Evolutionary conservation across 164 flowering plant genomes (phyloP).

Genomic region (Magnolia sinica): DNA sequence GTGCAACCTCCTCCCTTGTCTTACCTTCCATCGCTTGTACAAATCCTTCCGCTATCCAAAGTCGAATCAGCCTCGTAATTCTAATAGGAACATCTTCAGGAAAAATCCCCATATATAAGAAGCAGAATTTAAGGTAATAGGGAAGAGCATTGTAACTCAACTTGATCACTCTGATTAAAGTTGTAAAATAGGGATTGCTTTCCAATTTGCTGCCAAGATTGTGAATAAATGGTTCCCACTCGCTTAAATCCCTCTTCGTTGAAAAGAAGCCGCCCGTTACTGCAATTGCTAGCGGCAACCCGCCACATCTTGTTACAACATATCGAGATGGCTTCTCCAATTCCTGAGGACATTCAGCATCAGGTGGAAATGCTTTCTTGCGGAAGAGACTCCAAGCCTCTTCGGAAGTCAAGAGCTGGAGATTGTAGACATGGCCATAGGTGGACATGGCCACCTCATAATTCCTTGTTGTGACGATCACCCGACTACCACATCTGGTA

Average conservation of each 20-base stretch:
- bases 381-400: background rate
- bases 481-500: slow-evolving; percentile 27
- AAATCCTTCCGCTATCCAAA: slow-evolving; percentile 29
- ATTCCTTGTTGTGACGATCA: slow-evolving; percentile 40
- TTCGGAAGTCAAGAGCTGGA: background rate
- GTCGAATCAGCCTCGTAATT: slow-evolving; percentile 5
- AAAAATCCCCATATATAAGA: slow-evolving; percentile 10
- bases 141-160: background rate
- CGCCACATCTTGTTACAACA: background rate
- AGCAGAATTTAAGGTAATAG: background rate
- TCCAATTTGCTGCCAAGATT: background rate
- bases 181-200: background rate
- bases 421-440: background rate
- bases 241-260: background rate
- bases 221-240: background rate
- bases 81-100: slow-evolving; percentile 17
- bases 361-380: background rate
- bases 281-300: background rate
- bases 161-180: background rate
- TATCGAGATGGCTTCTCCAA: background rate
- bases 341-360: background rate
- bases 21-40: slow-evolving; percentile 15
- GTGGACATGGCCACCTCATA: background rate
- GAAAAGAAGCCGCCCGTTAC: background rate
- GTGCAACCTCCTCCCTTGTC: slow-evolving; percentile 15